These are phyloP conservation scores for Croton setiger DNA, from an alignment of 441 rosid species.

Conservation along the genomic window DNA sequence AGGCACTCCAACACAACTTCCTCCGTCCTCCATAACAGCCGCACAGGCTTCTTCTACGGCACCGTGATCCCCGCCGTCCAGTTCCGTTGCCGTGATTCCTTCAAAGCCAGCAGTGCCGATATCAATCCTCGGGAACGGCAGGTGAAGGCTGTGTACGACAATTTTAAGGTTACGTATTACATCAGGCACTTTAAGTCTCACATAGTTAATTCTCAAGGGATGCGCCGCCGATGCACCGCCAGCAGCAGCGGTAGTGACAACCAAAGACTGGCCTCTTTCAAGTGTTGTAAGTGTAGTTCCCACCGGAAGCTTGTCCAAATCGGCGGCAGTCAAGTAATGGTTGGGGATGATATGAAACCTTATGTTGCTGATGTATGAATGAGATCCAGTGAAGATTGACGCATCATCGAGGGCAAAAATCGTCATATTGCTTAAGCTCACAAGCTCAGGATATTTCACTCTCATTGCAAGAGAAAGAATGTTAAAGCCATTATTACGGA, in stretches of 20 bases:
- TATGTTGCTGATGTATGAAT: slow-evolving; percentile 37
- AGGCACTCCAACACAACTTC: slow-evolving; percentile 25
- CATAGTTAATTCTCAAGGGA: slow-evolving; percentile 51
- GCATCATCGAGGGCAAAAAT: slow-evolving; percentile 55
- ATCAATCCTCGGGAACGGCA: slow-evolving; percentile 57
- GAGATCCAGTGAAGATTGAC: slow-evolving; percentile 53
- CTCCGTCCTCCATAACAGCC: slow-evolving; percentile 26
- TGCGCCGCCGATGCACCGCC: slow-evolving; percentile 8
- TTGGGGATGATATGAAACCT: slow-evolving; percentile 61
- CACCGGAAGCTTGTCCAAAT: slow-evolving; percentile 45
- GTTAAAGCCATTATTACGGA: slow-evolving; percentile 55
- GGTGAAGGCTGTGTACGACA: slow-evolving; percentile 49
- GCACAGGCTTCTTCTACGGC: slow-evolving; percentile 24
- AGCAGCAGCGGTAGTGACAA: slow-evolving; percentile 43
- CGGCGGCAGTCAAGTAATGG: slow-evolving; percentile 30
- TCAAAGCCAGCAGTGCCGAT: slow-evolving; percentile 26
- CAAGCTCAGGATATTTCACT: slow-evolving; percentile 46
- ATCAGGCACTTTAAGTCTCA: slow-evolving; percentile 48
- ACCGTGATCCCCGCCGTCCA: slow-evolving; percentile 12
- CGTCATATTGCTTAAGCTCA: slow-evolving; percentile 44
- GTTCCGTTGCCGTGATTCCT: slow-evolving; percentile 5
- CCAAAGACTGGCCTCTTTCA: slow-evolving; percentile 43
- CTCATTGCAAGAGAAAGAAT: slow-evolving; percentile 52
- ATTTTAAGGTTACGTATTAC: slow-evolving; percentile 48
- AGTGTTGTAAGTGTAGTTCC: slow-evolving; percentile 47